A percentile compares a stretch with the other conserved stretches of the same genome.
phyloP scores from a whole-genome alignment of 371 early-diverging fungal genomes.

The Zancudomyces culisetae region DNA sequence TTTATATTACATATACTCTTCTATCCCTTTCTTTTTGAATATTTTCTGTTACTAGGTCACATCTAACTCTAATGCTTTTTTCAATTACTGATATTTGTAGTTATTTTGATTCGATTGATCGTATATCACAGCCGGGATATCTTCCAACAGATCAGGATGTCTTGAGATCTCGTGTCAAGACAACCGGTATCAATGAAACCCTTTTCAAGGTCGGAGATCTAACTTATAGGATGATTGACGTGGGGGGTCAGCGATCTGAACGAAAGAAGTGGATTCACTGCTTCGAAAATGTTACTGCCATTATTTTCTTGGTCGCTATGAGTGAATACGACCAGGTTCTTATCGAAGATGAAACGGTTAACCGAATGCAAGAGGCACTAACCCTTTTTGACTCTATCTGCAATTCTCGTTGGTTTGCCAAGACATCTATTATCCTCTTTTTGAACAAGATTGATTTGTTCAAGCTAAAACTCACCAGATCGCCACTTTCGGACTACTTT shows the following conservation, averaged over 20 bases:
- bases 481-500: slow-evolving; percentile 63
- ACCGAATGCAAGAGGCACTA: slow-evolving; percentile 90
- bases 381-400: slow-evolving; percentile 90
- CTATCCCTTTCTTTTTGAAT: too few species aligned
- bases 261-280: slow-evolving; percentile 94
- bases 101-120: slow-evolving; percentile 83
- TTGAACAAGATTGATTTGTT: slow-evolving; percentile 93
- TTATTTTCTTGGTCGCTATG: slow-evolving; percentile 85
- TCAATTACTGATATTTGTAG: slow-evolving; percentile 1
- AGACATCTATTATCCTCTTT: slow-evolving; percentile 85
- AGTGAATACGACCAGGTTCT: slow-evolving; percentile 91
- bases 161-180: slow-evolving; percentile 65
- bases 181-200: slow-evolving; percentile 80
- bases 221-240: slow-evolving; percentile 84
- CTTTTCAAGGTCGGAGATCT: slow-evolving; percentile 65
- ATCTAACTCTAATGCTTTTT: too few species aligned
- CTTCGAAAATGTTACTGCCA: slow-evolving; percentile 88
- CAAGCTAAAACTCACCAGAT: slow-evolving; percentile 61
- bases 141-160: slow-evolving; percentile 81
- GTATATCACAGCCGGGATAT: slow-evolving; percentile 58
- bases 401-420: slow-evolving; percentile 83
- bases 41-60: too few species aligned
- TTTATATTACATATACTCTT: too few species aligned
- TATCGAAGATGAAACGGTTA: slow-evolving; percentile 87
- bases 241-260: slow-evolving; percentile 87